Conservation (phyloP, 257 asterid species). For the Solanum etuberosum region DNA sequence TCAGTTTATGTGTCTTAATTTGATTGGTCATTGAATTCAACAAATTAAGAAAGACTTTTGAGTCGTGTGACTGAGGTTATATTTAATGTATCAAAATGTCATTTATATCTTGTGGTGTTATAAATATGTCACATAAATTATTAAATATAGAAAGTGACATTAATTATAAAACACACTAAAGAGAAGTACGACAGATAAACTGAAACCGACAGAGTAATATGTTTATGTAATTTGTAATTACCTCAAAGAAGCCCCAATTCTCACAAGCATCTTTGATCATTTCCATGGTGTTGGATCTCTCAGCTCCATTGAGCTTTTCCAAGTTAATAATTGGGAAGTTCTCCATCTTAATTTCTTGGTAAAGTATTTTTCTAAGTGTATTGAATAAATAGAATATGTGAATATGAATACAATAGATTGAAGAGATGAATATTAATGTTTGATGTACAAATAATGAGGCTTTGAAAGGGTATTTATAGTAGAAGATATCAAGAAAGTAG, state of each 20-base stretch:
- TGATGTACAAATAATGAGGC: neutral
- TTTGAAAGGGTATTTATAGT: neutral
- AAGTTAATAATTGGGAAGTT: constrained; percentile 10
- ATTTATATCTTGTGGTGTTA: neutral
- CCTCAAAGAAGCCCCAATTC: constrained; percentile 23
- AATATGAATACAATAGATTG: neutral
- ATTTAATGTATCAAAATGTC: neutral
- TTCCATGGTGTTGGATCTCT: constrained; percentile 4
- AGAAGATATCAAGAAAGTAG: neutral
- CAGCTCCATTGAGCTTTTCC: constrained; percentile 6
- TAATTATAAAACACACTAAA: neutral
- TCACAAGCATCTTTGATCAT: constrained; percentile 10
- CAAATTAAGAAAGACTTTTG: neutral
- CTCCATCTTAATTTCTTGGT: neutral
- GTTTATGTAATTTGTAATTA: neutral
- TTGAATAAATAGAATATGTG: neutral
- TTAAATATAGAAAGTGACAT: neutral
- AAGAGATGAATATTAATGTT: neutral
- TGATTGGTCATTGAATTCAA: neutral
- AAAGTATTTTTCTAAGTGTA: neutral
- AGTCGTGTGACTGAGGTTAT: neutral
- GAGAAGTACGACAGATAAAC: neutral
- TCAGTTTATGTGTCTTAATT: neutral
- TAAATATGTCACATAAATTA: neutral
- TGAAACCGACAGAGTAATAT: neutral